phyloP scores from a whole-genome alignment of 2,329 filamentous ascomycete species.

The Neoascochyta sp. region DNA sequence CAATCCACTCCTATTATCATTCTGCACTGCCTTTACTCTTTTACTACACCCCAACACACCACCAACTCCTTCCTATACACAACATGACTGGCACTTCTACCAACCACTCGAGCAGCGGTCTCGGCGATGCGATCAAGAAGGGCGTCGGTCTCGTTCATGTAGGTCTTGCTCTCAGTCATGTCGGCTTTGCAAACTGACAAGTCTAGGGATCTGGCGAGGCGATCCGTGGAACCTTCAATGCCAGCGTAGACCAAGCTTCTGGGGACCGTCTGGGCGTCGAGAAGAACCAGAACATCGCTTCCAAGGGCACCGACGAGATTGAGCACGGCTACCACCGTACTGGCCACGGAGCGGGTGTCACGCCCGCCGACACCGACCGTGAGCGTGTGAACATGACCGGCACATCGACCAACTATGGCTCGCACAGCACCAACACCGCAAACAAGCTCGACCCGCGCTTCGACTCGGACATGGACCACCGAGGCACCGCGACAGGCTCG shows the following conservation, averaged over 20 bases:
- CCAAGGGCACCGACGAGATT: slow-evolving; percentile 35
- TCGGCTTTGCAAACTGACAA: slow-evolving; percentile 7
- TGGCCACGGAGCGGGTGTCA: slow-evolving; percentile 28
- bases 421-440: slow-evolving; percentile 28
- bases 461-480: slow-evolving; percentile 25
- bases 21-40: too few species aligned
- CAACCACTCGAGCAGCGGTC: slow-evolving; percentile 19
- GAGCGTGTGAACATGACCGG: slow-evolving; percentile 21
- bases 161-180: slow-evolving; percentile 4
- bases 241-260: slow-evolving; percentile 31
- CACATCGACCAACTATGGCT: slow-evolving; percentile 30
- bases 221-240: slow-evolving; percentile 39
- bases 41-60: too few species aligned
- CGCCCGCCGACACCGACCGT: slow-evolving; percentile 23
- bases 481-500: slow-evolving; percentile 15
- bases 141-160: slow-evolving; percentile 37
- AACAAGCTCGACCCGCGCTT: slow-evolving; percentile 34
- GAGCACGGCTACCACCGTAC: slow-evolving; percentile 32
- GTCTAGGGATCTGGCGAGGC: slow-evolving; percentile 38
- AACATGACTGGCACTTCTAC: slow-evolving; percentile 25
- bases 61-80: too few species aligned
- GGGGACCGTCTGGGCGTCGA: slow-evolving; percentile 27
- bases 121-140: slow-evolving; percentile 33
- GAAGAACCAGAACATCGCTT: slow-evolving; percentile 32
- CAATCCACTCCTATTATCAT: too few species aligned